Base-by-base conservation (phyloP, 2,329 filamentous ascomycete species). In the Exophiala xenobiotica region DNA sequence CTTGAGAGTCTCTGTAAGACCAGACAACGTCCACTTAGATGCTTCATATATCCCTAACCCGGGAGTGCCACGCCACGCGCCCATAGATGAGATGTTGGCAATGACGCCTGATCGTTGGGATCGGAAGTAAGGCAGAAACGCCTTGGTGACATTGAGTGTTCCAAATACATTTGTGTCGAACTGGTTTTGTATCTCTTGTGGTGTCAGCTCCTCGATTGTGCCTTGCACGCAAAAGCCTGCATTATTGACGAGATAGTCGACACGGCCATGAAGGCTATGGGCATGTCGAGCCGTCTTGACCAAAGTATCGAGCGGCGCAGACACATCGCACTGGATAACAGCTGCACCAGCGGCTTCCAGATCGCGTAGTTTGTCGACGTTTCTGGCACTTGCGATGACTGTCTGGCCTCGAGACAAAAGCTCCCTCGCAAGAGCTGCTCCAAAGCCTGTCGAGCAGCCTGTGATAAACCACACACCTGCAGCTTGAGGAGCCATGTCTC, bases 151-250 rank as follows among this genome's bases (percentile, higher is more conserved):
- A 24, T 67, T 66, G 9, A 71, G 52, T 2, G 65, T 61, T 1
- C 68, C 69, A 39, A 71, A 68, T 2, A 65, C 56, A 48, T 73
- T 73, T 9, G 64, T 64, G 27, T 65, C 63, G 57, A 71, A 70
- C 19, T 66, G 59, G 18, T 43, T 50, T 2, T 56, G 22, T 8
- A 53, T 57, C 6, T 66, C 59, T 24, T 58, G 58, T 2, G 59
- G 57, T 45, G 53, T 61, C 3, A 51, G 33, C 43, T 67, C 65
- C 43, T 67, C 66, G 4, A 62, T 33, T 3, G 53, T 53, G 1
- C 65, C 65, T 20, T 59, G 51, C n/a, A 60, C 49, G 1, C 54
- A 45, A 24, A 61, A 66, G 8, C 53, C 66, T 1, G 66, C 65
- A 47, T 68, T 68, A 47, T 68, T 68, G 18, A 68, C 60, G 2